Base-by-base conservation (phyloP, 176 grass and related monocot species). In the Aegilops bicornis region DNA sequence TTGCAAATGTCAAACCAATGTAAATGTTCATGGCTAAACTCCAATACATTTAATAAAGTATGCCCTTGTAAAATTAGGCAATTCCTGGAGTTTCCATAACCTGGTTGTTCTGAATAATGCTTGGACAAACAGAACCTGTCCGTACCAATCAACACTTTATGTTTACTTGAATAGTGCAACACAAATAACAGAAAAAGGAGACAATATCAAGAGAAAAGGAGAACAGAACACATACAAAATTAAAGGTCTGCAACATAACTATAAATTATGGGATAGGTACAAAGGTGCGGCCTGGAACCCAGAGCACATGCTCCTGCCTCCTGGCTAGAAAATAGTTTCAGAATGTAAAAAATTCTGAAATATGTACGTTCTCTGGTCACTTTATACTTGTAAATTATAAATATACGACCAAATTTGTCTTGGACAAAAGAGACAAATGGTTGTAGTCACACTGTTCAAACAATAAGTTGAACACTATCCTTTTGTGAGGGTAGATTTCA, bases 31-130 rank as follows among this genome's bases (percentile, higher is more conserved):
- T 73, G 17, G 56, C 10, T 79, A 36, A 79, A 87, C 15, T 63
- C 10, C 29, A 77, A 69, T 60, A 77, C 3, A 86, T 89, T 68
- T 76, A 42, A 77, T 69, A 39, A 67, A 76, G 74, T 31, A 64
- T 60, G 16, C 13, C 9, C 11, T 58, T 24, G 42, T 75, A 47
- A 76, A 69, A 59, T 15, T 83, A 70, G 13, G 24, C 2, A 88
- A 82, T 69, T 69, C 6, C 15, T 87, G n/a, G 82, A 43, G 24
- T 20, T 88, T 24, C 22, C 30, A 8, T 50, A 75, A 29, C 24
- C 24, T 37, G 29, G 19, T 65, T 88, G 61, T 7, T 77, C 72
- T 39, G 37, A 81, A 58, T 32, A 85, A 80, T 79, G 32, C 17
- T 35, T 75, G 23, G 12, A 67, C 35, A 80, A 54, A 86, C 20